Evolutionary conservation across 352 stramenopile genomes (phyloP), one percentile per base, ranked within the genome.

Genomic region (Phytopythium oedochilum): DNA sequence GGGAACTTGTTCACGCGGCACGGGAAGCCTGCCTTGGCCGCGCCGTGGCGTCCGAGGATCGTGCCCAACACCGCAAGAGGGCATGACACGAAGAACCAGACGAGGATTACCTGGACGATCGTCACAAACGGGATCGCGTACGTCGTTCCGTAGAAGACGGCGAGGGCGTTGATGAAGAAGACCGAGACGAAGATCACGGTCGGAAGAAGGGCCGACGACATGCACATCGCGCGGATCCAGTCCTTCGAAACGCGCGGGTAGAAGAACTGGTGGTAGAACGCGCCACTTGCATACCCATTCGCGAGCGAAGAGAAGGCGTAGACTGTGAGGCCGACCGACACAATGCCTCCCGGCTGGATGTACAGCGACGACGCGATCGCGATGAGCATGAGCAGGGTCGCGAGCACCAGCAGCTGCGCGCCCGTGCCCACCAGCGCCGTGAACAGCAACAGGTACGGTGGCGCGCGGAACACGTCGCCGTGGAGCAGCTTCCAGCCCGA

Each of bases 21-120:
- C 36, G 82, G 82, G 50, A 93, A 96, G 17, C 87, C 87, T 25
- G 68, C 71, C 55, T 97, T 97, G 10, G 88, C 89, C 6, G 79
- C 83, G 36, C 88, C 87, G 63, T 99, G 96, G 42, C 97, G 89
- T 12, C 97, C 97, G 26, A 99, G 68, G 51, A 99, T 96, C 46
- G 97, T 99, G 26, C 97, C 97, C 40, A 98, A 64, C 28, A 99
- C 88, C 26, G 90, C 91, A 11, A 99, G 80, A 23, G 97, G 96
- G 53, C 98, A 96, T 25, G 93, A 98, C 20, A 99, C 88, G 66
- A 99, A 98, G 59, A 98, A 88, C 96, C 96, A 99, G 22, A 99
- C 88, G 26, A 98, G 83, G 47, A 98, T 91, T 17, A 99, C 80
- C 66, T 92, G 83, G 5, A 96, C 73, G 32, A 94, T 93, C 28